These are phyloP conservation scores for Quercus tomentella DNA, from an alignment of 331 rosid genomes.

Conservation along the genomic window DNA sequence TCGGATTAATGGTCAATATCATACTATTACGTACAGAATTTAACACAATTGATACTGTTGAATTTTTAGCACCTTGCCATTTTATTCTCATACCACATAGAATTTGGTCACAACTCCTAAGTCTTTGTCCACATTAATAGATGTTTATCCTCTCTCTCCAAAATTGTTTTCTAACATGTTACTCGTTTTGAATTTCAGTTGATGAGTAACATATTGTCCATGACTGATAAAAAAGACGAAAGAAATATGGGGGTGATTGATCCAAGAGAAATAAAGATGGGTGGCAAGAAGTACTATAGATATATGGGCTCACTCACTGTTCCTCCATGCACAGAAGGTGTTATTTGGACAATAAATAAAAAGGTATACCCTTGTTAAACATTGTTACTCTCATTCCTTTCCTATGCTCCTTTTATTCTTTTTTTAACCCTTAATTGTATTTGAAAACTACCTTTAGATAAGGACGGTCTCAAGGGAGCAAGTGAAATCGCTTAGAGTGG, in stretches of 20 bases:
- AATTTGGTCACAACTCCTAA: too few species aligned
- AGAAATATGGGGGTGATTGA: slow-evolving; percentile 31
- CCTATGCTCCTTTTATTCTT: too few species aligned
- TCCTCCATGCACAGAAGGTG: slow-evolving; percentile 81
- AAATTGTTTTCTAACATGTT: neutral
- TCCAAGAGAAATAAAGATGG: slow-evolving; percentile 38
- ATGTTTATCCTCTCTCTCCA: too few species aligned
- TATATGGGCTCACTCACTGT: slow-evolving; percentile 72
- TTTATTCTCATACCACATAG: too few species aligned
- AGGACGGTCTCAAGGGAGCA: slow-evolving; percentile 39
- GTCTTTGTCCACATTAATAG: too few species aligned
- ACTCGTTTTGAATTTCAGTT: slow-evolving; percentile 28
- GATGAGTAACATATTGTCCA: slow-evolving; percentile 10
- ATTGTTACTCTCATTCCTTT: too few species aligned
- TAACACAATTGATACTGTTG: too few species aligned
- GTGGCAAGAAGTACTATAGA: slow-evolving; percentile 48
- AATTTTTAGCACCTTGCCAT: too few species aligned
- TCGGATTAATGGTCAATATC: too few species aligned
- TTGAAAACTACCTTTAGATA: slow-evolving; percentile 25
- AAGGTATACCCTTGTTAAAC: slow-evolving; percentile 9
- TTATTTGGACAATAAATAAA: slow-evolving; percentile 53
- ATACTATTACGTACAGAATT: too few species aligned
- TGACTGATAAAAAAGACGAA: slow-evolving; percentile 25
- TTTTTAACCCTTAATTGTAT: neutral
- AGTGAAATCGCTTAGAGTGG: slow-evolving; percentile 38